Evolutionary conservation across 805 yeast genomes (phyloP).

Genomic region (Candida pseudofarinosa): DNA sequence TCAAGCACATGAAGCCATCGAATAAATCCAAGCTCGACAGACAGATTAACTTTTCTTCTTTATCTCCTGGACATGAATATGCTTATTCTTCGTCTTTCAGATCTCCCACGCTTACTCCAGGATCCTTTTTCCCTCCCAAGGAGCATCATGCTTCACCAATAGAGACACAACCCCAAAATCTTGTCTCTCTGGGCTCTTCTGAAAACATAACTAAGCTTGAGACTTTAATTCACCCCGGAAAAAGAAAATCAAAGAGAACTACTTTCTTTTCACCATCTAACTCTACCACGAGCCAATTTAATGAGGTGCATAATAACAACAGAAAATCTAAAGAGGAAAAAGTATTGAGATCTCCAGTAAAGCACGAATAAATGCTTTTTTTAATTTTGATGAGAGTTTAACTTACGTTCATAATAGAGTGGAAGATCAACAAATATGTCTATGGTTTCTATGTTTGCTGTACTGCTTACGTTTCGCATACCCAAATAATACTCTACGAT

Average conservation of each 20-base stretch:
- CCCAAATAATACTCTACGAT: too few species aligned
- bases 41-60: conserved; percentile 20
- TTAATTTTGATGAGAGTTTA: too few species aligned
- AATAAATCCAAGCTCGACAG: conserved; percentile 14
- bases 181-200: neutral
- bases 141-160: conserved; percentile 4
- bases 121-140: neutral
- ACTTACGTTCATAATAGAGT: too few species aligned
- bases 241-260: conserved; percentile 18
- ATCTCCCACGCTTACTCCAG: conserved; percentile 10
- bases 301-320: neutral
- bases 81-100: conserved; percentile 12
- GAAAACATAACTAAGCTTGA: conserved; percentile 23
- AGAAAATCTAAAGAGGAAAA: neutral
- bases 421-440: too few species aligned
- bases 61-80: conserved; percentile 19
- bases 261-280: conserved; percentile 12
- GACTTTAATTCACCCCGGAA: conserved; percentile 21
- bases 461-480: too few species aligned
- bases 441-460: too few species aligned
- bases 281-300: neutral
- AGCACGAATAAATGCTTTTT: too few species aligned
- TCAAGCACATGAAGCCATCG: conserved; percentile 28
- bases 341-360: neutral
- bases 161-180: neutral